Conservation (phyloP, 192 early-diverging fungal genomes). For the Backusella morwellensis region DNA sequence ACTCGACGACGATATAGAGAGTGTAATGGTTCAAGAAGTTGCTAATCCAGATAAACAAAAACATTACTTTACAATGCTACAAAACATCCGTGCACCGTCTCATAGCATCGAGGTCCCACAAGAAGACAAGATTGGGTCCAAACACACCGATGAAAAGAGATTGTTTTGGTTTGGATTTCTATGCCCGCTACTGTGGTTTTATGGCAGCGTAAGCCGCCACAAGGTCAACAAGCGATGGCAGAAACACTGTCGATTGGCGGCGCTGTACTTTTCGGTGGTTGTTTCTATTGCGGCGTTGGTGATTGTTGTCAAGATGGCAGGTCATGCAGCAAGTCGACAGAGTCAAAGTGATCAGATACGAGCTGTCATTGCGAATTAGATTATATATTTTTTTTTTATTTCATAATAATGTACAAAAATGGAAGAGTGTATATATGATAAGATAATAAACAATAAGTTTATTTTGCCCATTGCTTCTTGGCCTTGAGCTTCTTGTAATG, state of each 20-base stretch:
- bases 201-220: not conserved
- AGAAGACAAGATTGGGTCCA: too few species aligned
- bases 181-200: not conserved
- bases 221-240: not conserved
- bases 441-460: not conserved
- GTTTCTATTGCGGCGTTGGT: not conserved
- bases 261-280: not conserved
- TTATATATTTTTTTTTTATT: not conserved
- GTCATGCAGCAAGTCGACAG: not conserved
- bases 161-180: slow-evolving; percentile 9
- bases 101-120: not conserved
- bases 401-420: not conserved
- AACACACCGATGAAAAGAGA: not conserved
- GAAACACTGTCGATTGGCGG: not conserved
- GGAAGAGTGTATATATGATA: not conserved
- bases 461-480: slow-evolving; percentile 9
- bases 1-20: not conserved
- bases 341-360: not conserved
- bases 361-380: not conserved
- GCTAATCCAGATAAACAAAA: not conserved
- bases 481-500: slow-evolving; percentile 50
- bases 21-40: not conserved
- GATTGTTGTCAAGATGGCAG: not conserved
- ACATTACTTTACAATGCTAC: not conserved
- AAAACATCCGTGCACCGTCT: not conserved